Conservation (phyloP, 2,329 filamentous ascomycete species). For the Coniochaeta prunicola region DNA sequence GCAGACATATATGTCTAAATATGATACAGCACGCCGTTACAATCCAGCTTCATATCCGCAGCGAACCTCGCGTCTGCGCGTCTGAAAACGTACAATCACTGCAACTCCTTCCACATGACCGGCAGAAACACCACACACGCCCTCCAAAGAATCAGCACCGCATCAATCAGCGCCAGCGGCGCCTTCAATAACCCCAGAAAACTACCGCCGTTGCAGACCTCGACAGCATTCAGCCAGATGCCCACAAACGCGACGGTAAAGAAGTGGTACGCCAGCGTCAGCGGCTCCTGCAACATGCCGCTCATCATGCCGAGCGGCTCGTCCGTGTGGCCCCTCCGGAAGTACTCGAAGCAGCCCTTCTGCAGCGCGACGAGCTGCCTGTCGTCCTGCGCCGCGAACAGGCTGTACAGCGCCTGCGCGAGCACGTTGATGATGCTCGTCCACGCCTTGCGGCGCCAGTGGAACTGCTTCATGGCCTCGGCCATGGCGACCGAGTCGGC, state of each 20-base stretch:
- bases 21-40: background rate
- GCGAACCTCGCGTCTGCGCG: constrained; percentile 16
- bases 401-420: constrained; percentile 84
- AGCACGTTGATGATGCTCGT: constrained; percentile 93
- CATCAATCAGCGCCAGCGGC: constrained; percentile 59
- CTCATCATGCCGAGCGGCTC: constrained; percentile 77
- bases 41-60: background rate
- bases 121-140: constrained; percentile 78
- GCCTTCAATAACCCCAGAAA: constrained; percentile 47
- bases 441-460: constrained; percentile 78
- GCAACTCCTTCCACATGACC: constrained; percentile 64
- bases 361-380: constrained; percentile 72
- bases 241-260: constrained; percentile 86
- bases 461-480: constrained; percentile 65
- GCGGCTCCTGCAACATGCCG: constrained; percentile 70
- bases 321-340: constrained; percentile 66
- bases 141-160: constrained; percentile 67
- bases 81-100: constrained; percentile 7
- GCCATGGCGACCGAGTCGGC: constrained; percentile 60
- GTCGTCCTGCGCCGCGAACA: constrained; percentile 77
- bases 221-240: constrained; percentile 57
- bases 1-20: background rate
- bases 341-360: constrained; percentile 88
- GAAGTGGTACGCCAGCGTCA: constrained; percentile 83
- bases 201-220: constrained; percentile 30